phyloP scores from a whole-genome alignment of 2,329 filamentous ascomycete genomes.

The Dryadomyces quercus-mongolicae region DNA sequence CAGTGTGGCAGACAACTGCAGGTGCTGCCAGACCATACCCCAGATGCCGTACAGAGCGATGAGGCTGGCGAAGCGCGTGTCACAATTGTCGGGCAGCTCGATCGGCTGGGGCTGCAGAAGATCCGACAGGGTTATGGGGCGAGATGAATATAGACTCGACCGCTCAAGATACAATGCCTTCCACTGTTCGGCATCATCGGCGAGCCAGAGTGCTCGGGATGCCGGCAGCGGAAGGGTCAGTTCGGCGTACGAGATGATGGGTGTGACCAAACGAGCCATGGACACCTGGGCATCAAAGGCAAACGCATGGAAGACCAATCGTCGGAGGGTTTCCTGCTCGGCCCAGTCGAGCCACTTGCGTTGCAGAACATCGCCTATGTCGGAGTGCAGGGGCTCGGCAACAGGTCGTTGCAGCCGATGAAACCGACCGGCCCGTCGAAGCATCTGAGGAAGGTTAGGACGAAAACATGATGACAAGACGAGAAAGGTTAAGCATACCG shows the following conservation, averaged over 20 bases:
- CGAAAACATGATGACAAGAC: background rate
- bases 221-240: slow-evolving; percentile 54
- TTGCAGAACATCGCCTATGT: slow-evolving; percentile 1
- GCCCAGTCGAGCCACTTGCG: slow-evolving; percentile 9
- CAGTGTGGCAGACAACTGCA: background rate
- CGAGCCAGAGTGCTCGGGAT: slow-evolving; percentile 51
- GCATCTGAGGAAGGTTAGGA: slow-evolving; percentile 2
- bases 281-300: slow-evolving; percentile 55
- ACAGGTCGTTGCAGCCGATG: background rate
- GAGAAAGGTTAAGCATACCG: background rate
- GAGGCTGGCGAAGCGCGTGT: slow-evolving; percentile 1
- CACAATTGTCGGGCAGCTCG: slow-evolving; percentile 5
- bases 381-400: background rate
- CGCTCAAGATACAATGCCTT: slow-evolving; percentile 41
- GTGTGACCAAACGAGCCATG: slow-evolving; percentile 52
- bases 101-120: slow-evolving; percentile 2
- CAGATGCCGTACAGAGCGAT: slow-evolving; percentile 4
- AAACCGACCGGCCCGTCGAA: slow-evolving; percentile 7
- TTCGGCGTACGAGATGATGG: slow-evolving; percentile 57
- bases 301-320: slow-evolving; percentile 53
- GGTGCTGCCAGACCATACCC: slow-evolving; percentile 8
- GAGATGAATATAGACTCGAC: background rate
- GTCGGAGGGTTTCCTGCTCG: slow-evolving; percentile 14
- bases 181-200: slow-evolving; percentile 51
- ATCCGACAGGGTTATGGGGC: background rate